Base-by-base conservation (phyloP, 257 asterid species). In the Echites panduratus region DNA sequence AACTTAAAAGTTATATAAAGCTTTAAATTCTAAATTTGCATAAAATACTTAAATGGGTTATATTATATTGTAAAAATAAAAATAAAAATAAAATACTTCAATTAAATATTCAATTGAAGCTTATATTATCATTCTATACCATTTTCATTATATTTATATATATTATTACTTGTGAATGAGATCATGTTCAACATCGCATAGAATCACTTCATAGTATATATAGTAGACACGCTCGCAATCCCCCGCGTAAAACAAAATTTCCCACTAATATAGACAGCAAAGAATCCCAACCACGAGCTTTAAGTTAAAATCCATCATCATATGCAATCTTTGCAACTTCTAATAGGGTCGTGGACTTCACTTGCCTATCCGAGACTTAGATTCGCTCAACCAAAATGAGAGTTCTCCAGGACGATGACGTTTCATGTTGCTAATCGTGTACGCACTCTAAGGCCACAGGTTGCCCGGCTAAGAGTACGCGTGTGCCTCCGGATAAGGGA, bases 241-340 rank as follows among this genome's bases (percentile, higher is more conserved):
- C 35, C 35, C 10, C 7, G 14, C 63, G 4, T 26, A 10, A 13
- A 16, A 27, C 40, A 26, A 29, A 2, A 32, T 61, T 22, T 61
- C 66, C 66, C 44, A 32, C 22, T 29, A 61, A 27, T 12, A 13
- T 27, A 22, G 66, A 61, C 9, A 43, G 7, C 66, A 61, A 14
- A 27, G n/a, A 61, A 27, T 61, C 66, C 66, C 41, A 59, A 20
- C 66, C 66, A 32, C 67, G 8, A 62, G 67, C 8, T 32, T 62
- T 62, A 32, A 0, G 0, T 12, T 3, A 32, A 62, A 62, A 35
- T 62, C 24, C 22, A 0, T 62, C 45, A 32, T 16, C n/a, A n/a
- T 17, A 32, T 26, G 24, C 26, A 45, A 32, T 13, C 9, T 29
- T 62, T 0, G 1, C 13, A 5, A 6, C 6, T 62, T 62, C 13